Conservation (phyloP, 2,329 filamentous ascomycete species). For the Corniculantispora saksenae region DNA sequence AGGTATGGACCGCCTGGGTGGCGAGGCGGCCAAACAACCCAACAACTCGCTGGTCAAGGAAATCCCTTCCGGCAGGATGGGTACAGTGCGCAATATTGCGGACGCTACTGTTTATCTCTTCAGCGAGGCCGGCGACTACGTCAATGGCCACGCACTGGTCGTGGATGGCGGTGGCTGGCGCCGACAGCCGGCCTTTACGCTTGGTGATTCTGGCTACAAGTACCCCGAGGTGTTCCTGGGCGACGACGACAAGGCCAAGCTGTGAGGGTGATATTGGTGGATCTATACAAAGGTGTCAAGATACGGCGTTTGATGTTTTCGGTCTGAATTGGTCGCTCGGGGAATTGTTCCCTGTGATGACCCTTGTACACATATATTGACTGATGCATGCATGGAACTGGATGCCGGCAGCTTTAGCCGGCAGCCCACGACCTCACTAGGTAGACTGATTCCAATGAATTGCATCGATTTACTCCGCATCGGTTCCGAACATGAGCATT, state of each 20-base stretch:
- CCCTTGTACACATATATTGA: background rate
- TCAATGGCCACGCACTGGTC: constrained; percentile 80
- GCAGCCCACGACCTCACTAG: background rate
- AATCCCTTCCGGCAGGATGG: constrained; percentile 76
- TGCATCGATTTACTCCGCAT: background rate
- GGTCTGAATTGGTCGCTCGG: background rate
- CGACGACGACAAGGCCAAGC: constrained; percentile 41
- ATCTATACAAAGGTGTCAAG: background rate
- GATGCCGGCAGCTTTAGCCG: background rate
- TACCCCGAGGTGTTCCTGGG: constrained; percentile 54
- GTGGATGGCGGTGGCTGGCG: constrained; percentile 66
- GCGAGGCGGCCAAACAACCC: constrained; percentile 33
- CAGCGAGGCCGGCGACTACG: constrained; percentile 79
- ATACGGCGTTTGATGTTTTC: background rate
- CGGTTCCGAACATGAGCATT: background rate
- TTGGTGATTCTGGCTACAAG: constrained; percentile 48
- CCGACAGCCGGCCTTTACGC: constrained; percentile 45
- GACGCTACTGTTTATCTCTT: constrained; percentile 91
- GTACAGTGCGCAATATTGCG: constrained; percentile 82
- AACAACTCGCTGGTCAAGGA: constrained; percentile 37
- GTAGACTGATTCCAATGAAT: background rate
- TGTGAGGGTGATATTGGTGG: constrained; percentile 30
- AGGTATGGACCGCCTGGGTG: constrained; percentile 66
- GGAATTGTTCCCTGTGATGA: background rate
- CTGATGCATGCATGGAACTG: background rate